Evolutionary conservation across 495 filamentous ascomycete species (phyloP).

Genomic region (Cairneyella variabilis): DNA sequence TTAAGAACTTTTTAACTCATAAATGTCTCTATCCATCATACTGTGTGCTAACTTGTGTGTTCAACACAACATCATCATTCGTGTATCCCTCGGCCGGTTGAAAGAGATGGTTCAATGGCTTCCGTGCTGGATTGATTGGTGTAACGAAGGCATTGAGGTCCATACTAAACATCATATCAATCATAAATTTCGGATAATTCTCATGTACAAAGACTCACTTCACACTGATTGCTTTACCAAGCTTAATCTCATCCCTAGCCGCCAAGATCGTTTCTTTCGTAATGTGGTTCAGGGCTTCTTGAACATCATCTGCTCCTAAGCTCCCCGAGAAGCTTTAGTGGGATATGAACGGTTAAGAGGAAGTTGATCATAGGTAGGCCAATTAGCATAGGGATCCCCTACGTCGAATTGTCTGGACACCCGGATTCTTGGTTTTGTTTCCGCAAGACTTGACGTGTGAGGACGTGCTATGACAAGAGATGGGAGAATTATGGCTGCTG

Average conservation of each 20-base stretch:
- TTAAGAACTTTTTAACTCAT: neutral
- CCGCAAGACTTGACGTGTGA: neutral
- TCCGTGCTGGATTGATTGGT: neutral
- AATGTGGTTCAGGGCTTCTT: neutral
- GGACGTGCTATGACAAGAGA: neutral
- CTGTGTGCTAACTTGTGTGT: slow-evolving; percentile 1
- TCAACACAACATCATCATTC: slow-evolving; percentile 2
- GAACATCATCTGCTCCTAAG: neutral
- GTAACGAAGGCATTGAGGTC: slow-evolving; percentile 1
- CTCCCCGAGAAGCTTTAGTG: slow-evolving; percentile 11
- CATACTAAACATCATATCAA: neutral
- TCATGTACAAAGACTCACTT: neutral
- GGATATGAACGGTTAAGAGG: slow-evolving; percentile 19
- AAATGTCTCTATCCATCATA: slow-evolving; percentile 1
- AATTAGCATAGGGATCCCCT: slow-evolving; percentile 16
- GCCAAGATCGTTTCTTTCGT: neutral
- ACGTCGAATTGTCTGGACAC: slow-evolving; percentile 1
- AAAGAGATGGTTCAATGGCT: slow-evolving; percentile 1
- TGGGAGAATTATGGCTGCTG: neutral
- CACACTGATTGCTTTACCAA: neutral
- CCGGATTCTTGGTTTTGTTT: neutral
- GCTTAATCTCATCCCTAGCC: neutral
- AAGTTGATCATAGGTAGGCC: slow-evolving; percentile 19
- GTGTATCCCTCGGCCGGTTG: neutral
- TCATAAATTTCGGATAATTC: neutral